A percentile compares a stretch with the other conserved stretches of the same genome.
phyloP scores from a whole-genome alignment of 192 early-diverging fungal species.

The Lunasporangiospora selenospora region DNA sequence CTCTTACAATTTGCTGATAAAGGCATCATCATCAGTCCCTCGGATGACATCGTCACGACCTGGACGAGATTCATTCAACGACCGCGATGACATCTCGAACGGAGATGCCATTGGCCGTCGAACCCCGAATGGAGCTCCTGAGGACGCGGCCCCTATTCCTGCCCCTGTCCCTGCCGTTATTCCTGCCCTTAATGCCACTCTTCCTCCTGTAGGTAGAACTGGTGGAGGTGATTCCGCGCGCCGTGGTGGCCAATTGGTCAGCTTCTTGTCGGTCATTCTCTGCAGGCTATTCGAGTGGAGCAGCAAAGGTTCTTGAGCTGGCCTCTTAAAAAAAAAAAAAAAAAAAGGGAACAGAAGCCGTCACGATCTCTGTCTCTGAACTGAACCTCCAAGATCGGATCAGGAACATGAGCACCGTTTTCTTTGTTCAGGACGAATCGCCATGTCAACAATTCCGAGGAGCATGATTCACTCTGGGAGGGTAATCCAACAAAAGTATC shows the following conservation, averaged over 20 bases:
- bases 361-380: neutral
- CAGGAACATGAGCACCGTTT: no score
- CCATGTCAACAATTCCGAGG: no score
- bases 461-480: no score
- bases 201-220: conserved; percentile 12
- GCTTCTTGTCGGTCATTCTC: no score
- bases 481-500: neutral
- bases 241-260: no score
- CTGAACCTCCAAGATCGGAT: neutral
- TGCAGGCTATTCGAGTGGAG: no score
- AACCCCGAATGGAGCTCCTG: neutral
- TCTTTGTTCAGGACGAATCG: no score
- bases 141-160: neutral
- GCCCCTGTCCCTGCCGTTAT: neutral
- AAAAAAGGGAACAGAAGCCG: neutral
- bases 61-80: conserved; percentile 4
- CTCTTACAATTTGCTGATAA: conserved; percentile 81
- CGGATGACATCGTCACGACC: conserved; percentile 74
- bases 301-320: no score
- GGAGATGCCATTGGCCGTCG: neutral
- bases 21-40: conserved; percentile 93
- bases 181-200: conserved; percentile 16
- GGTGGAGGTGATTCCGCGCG: neutral
- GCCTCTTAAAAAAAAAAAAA: neutral
- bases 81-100: neutral